Base-by-base conservation (phyloP, 108 stramenopile genomes). In the Skeletonema menzelii region DNA sequence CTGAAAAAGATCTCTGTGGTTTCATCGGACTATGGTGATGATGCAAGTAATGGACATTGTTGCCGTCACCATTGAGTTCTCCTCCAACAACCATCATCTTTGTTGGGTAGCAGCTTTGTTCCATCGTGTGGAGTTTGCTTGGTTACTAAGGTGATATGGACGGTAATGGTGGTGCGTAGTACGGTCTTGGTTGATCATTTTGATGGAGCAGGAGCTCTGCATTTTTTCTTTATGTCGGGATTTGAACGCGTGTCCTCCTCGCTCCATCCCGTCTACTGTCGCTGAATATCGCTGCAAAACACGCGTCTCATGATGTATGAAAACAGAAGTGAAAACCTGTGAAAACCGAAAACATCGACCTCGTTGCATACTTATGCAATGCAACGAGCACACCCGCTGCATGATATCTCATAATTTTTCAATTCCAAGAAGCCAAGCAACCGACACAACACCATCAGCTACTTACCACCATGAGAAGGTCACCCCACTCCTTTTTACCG, bases 391-490 rank as follows among this genome's bases (percentile, higher is more conserved):
- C n/a, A n/a, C n/a, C n/a, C n/a, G n/a, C n/a, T n/a, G n/a, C n/a
- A n/a, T n/a, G n/a, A n/a, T n/a, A n/a, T n/a, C n/a, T n/a, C 40
- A 42, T 42, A 42, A 42, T 42, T 47, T 47, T 47, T 47, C 46
- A 47, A 1, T 19, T 47, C 11, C 4, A 15, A 14, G 40, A n/a
- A n/a, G n/a, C n/a, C n/a, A n/a, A n/a, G n/a, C n/a, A n/a, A n/a
- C n/a, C n/a, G n/a, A n/a, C n/a, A n/a, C n/a, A n/a, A n/a, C n/a
- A n/a, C n/a, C n/a, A 32, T 32, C 31, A 32, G 7, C 2, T 7
- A 7, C 31, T 7, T 4, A 47, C n/a, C 0, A 47, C 6, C 5
- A 47, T 7, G 46, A 47, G 1, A 47, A 47, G 19, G 5, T 47
- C 5, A n/a, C 46, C 0, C 2, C 19, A 17, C 17, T 47, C 19